Conservation (phyloP, 1,139 yeast genomes). For the Candida neerlandica region DNA sequence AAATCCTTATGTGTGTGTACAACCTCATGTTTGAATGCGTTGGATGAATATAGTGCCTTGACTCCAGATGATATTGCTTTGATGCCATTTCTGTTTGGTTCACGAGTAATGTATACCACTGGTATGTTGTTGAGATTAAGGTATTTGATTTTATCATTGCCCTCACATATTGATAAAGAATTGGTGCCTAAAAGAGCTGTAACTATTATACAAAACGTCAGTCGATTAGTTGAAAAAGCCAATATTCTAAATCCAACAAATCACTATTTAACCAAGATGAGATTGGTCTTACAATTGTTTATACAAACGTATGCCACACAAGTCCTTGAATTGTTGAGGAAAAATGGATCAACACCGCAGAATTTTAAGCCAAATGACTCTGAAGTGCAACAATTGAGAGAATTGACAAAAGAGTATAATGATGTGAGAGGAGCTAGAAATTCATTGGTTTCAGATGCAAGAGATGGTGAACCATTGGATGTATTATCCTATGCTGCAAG, state of each 20-base stretch:
- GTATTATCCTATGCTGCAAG: conserved; percentile 42
- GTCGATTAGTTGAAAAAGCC: conserved; percentile 40
- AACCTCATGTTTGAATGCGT: conserved; percentile 54
- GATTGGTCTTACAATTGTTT: conserved; percentile 57
- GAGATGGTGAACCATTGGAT: conserved; percentile 30
- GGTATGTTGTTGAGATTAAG: conserved; percentile 66
- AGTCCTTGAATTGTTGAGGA: conserved; percentile 37
- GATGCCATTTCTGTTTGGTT: conserved; percentile 63
- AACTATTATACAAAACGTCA: conserved; percentile 43
- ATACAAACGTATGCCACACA: conserved; percentile 63
- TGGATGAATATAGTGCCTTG: conserved; percentile 51
- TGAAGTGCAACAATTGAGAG: conserved; percentile 19
- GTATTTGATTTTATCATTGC: conserved; percentile 56
- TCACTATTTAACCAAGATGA: conserved; percentile 52
- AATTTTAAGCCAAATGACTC: conserved; percentile 21
- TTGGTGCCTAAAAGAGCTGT: conserved; percentile 55
- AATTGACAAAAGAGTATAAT: conserved; percentile 17
- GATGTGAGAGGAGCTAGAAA: conserved; percentile 7
- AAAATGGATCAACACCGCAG: conserved; percentile 30
- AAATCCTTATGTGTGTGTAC: conserved; percentile 54
- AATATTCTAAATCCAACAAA: conserved; percentile 46
- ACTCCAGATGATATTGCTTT: conserved; percentile 48
- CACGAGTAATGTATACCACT: conserved; percentile 68
- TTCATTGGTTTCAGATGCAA: conserved; percentile 8
- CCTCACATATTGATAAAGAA: conserved; percentile 50